Evolutionary conservation across 2,329 filamentous ascomycete genomes (phyloP).

Genomic region (Dactylellina drechsleri): DNA sequence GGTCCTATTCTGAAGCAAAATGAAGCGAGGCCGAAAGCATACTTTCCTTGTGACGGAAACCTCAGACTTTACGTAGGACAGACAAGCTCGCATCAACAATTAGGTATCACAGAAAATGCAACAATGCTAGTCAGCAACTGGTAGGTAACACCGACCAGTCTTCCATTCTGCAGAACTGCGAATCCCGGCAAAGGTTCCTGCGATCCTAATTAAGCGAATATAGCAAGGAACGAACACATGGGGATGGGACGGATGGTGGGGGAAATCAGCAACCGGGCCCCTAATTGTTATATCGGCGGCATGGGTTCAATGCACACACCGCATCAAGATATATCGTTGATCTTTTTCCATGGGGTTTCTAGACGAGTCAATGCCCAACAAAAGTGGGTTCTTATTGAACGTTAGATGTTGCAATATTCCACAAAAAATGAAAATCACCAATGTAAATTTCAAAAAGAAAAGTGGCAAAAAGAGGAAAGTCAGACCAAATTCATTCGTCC

Average conservation of each 20-base stretch:
- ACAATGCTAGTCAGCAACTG: too few species aligned
- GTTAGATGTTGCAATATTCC: too few species aligned
- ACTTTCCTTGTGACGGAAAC: too few species aligned
- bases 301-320: background rate
- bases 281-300: background rate
- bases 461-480: background rate
- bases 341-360: background rate
- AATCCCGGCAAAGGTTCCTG: background rate
- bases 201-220: slow-evolving; percentile 2
- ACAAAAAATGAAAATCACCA: background rate
- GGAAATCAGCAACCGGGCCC: background rate
- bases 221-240: background rate
- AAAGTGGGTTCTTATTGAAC: background rate
- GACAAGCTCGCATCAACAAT: too few species aligned
- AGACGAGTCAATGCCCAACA: background rate
- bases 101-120: too few species aligned
- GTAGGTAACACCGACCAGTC: too few species aligned
- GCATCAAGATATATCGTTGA: background rate
- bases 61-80: too few species aligned
- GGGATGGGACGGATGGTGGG: background rate
- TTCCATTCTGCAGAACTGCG: background rate
- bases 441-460: background rate
- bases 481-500: background rate
- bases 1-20: too few species aligned
- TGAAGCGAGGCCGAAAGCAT: too few species aligned